phyloP scores from a whole-genome alignment of 2,329 filamentous ascomycete species.

The Botryotinia calthae region DNA sequence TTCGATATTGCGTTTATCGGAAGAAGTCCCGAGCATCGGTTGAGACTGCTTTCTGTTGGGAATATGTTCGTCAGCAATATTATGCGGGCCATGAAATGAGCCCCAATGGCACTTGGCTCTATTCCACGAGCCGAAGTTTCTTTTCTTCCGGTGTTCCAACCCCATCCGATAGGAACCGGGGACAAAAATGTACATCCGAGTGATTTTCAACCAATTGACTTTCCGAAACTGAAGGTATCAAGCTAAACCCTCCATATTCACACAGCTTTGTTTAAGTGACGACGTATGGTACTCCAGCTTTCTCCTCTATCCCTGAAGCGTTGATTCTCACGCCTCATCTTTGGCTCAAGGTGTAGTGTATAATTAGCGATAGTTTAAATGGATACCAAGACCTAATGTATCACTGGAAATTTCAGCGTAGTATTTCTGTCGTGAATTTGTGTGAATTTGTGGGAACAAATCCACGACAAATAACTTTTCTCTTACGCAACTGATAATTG shows the following conservation, averaged over 20 bases:
- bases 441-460: neutral
- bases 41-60: neutral
- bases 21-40: neutral
- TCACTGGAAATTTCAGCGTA: neutral
- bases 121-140: neutral
- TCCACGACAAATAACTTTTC: neutral
- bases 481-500: neutral
- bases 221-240: neutral
- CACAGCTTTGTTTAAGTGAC: too few relatives aligned
- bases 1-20: neutral
- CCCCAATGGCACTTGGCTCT: too few relatives aligned
- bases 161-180: neutral
- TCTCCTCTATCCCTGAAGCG: neutral
- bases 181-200: neutral
- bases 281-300: too few relatives aligned
- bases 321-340: neutral
- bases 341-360: neutral
- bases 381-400: neutral
- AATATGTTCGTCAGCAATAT: neutral
- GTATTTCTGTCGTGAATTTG: neutral
- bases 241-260: accelerated
- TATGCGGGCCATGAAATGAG: neutral
- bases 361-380: neutral
- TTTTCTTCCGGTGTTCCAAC: neutral
- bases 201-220: neutral